Conservation (phyloP, 2,329 filamentous ascomycete genomes). For the Colletotrichum sp. region DNA sequence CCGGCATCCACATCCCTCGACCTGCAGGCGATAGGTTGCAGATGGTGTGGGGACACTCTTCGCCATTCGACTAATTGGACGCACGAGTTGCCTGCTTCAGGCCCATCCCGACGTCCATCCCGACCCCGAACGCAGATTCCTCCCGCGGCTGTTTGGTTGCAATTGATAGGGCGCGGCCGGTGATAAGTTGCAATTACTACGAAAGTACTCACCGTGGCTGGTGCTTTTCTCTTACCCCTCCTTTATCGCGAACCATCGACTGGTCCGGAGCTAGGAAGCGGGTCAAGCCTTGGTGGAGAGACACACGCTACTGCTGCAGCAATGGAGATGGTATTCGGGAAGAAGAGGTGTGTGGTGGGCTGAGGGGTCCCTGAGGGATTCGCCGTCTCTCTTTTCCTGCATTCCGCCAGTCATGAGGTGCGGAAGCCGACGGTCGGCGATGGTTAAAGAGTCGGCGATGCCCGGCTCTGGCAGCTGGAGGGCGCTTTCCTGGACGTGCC, state of each 20-base stretch:
- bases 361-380: background rate
- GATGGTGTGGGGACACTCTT: background rate
- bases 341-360: background rate
- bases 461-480: background rate
- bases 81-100: background rate
- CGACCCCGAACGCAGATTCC: background rate
- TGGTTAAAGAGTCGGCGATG: conserved; percentile 4
- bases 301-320: background rate
- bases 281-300: background rate
- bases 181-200: background rate
- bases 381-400: background rate
- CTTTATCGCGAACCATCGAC: conserved; percentile 17
- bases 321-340: background rate
- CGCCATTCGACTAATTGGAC: conserved; percentile 4
- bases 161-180: background rate
- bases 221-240: background rate
- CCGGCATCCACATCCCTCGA: conserved; percentile 9
- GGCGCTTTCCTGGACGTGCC: too few relatives aligned
- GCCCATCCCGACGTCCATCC: background rate
- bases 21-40: conserved; percentile 14
- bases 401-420: background rate
- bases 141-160: background rate
- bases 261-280: conserved; percentile 4
- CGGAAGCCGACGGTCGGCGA: background rate
- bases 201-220: background rate